Conservation (phyloP, 768 basidiomycete genomes). For the Galerina sulciceps region DNA sequence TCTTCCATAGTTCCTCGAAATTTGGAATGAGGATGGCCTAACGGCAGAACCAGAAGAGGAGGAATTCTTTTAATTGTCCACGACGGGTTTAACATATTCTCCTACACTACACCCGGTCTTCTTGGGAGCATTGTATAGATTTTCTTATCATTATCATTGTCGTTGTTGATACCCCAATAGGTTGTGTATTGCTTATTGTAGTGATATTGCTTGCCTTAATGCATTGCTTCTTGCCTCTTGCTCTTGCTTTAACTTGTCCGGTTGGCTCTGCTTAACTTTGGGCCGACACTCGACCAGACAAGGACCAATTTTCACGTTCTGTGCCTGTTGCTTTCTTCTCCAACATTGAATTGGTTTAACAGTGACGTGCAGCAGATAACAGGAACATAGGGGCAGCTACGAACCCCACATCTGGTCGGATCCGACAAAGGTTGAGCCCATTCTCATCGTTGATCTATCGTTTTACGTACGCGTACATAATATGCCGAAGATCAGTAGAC, state of each 20-base stretch:
- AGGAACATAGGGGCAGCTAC: no score
- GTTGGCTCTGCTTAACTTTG: no score
- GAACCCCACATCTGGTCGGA: no score
- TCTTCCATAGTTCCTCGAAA: slow-evolving; percentile 62
- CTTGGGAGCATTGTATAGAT: not conserved
- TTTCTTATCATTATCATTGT: slow-evolving; percentile 2
- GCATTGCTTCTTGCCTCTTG: no score
- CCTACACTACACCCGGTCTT: not conserved
- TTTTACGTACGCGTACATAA: not conserved
- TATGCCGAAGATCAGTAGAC: slow-evolving; percentile 56
- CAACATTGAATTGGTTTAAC: no score
- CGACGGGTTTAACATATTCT: slow-evolving; percentile 6
- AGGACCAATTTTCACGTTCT: no score
- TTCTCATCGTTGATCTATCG: not conserved
- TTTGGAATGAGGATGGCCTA: slow-evolving; percentile 85
- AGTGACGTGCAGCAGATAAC: no score
- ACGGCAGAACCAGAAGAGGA: slow-evolving; percentile 67
- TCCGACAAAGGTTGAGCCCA: no score
- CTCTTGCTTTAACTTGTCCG: no score
- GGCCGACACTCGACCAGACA: no score
- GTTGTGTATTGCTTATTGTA: not conserved
- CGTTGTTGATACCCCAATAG: slow-evolving; percentile 3
- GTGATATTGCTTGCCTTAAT: not conserved
- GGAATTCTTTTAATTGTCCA: slow-evolving; percentile 24
- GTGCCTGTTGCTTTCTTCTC: no score